A percentile compares a stretch with the other conserved stretches of the same genome.
These are phyloP conservation scores for Scalesia atractyloides DNA, from an alignment of 129 eudicot genomes.

Conservation along the genomic window DNA sequence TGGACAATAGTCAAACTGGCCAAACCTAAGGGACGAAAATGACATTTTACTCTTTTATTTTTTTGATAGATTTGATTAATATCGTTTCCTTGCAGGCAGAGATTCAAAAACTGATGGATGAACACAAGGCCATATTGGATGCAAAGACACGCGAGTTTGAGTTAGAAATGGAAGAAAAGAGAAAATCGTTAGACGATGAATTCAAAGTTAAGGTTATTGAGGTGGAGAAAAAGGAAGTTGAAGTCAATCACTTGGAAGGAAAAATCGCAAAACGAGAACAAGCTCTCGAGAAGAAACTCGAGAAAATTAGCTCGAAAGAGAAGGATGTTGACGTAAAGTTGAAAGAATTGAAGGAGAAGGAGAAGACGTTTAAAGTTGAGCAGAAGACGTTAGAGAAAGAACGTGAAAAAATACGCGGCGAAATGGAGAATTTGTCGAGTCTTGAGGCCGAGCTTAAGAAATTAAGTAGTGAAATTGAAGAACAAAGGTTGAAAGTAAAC, in stretches of 20 bases:
- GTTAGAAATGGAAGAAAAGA: slow-evolving; percentile 73
- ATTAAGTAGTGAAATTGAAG: slow-evolving; percentile 51
- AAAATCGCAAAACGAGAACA: slow-evolving; percentile 78
- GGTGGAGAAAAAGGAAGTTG: slow-evolving; percentile 73
- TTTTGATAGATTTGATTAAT: slow-evolving; percentile 7
- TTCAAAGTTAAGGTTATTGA: slow-evolving; percentile 61
- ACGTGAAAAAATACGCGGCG: slow-evolving; percentile 56
- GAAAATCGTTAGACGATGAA: slow-evolving; percentile 58
- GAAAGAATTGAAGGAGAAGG: slow-evolving; percentile 74
- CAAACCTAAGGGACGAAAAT: too few relatives aligned
- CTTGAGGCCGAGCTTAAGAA: slow-evolving; percentile 76
- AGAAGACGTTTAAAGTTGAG: slow-evolving; percentile 66
- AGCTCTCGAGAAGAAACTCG: slow-evolving; percentile 76
- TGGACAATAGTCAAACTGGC: too few relatives aligned
- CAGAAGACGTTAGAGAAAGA: slow-evolving; percentile 68
- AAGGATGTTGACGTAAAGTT: slow-evolving; percentile 57
- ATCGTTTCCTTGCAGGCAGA: slow-evolving; percentile 53
- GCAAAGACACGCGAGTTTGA: slow-evolving; percentile 70
- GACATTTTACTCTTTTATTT: too few relatives aligned
- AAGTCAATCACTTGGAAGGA: slow-evolving; percentile 74
- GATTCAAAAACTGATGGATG: slow-evolving; percentile 85
- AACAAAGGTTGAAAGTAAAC: slow-evolving; percentile 40
- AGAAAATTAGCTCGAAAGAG: slow-evolving; percentile 78
- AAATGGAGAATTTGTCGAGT: slow-evolving; percentile 57
- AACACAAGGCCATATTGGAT: slow-evolving; percentile 66